Conservation (phyloP, 192 early-diverging fungal genomes). For the Geranomyces variabilis region DNA sequence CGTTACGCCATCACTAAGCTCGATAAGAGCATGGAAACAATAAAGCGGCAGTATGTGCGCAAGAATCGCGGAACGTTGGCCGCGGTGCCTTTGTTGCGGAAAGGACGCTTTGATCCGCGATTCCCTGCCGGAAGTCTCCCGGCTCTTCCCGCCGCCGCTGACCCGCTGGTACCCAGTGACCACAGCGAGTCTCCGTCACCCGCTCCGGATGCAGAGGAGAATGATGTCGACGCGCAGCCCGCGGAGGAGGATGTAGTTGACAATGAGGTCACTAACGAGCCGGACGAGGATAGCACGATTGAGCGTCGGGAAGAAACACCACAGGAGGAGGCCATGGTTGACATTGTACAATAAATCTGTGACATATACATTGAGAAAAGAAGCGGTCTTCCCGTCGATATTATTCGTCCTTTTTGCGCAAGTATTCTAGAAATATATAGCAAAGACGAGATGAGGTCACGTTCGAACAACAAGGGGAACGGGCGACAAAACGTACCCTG, state of each 20-base stretch:
- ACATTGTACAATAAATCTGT: conserved; percentile 1
- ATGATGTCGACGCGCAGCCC: too few species aligned
- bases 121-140: neutral
- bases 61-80: conserved; percentile 10
- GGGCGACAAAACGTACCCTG: conserved; percentile 19
- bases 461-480: neutral
- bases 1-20: conserved; percentile 47
- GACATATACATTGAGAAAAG: neutral
- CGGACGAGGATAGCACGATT: too few species aligned
- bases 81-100: neutral
- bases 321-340: too few species aligned
- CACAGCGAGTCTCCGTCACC: too few species aligned
- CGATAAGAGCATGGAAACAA: conserved; percentile 40
- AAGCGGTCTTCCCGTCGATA: too few species aligned
- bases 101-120: conserved; percentile 2
- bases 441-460: neutral
- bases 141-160: neutral
- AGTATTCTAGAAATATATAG: conserved; percentile 27
- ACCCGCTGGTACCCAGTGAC: too few species aligned
- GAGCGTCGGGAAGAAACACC: too few species aligned
- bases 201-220: too few species aligned
- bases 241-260: too few species aligned
- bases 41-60: conserved; percentile 35
- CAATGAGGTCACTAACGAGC: too few species aligned
- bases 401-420: conserved; percentile 30